A percentile compares a stretch with the other conserved stretches of the same genome.
Evolutionary conservation across 306 rosid species (phyloP).

Genomic region (Gastrolobium villosum): DNA sequence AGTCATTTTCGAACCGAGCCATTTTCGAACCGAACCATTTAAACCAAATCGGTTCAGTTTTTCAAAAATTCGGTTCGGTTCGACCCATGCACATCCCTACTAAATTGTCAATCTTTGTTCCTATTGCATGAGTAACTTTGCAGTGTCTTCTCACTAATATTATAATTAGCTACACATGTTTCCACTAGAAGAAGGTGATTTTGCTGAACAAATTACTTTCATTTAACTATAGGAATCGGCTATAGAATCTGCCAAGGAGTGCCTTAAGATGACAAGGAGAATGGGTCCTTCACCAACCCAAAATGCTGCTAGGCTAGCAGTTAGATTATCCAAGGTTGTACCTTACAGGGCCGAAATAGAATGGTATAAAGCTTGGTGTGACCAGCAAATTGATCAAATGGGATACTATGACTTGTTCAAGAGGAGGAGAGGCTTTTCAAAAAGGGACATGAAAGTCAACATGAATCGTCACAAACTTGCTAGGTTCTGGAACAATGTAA

Average conservation of each 20-base stretch:
- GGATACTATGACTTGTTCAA: constrained; percentile 86
- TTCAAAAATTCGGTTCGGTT: no score
- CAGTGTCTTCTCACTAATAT: background rate
- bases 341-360: constrained; percentile 77
- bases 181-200: constrained; percentile 25
- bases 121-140: constrained; percentile 2
- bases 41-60: no score
- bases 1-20: no score
- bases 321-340: constrained; percentile 57
- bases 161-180: background rate
- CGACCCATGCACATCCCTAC: no score
- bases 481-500: constrained; percentile 66
- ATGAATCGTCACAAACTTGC: constrained; percentile 75
- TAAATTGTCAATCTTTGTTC: constrained; percentile 19
- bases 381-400: constrained; percentile 58
- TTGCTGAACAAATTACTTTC: constrained; percentile 2
- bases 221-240: constrained; percentile 57
- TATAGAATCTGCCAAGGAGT: constrained; percentile 55
- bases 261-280: constrained; percentile 66
- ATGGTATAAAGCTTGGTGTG: constrained; percentile 73
- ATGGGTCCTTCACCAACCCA: constrained; percentile 63
- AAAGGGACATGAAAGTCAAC: constrained; percentile 61
- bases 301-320: constrained; percentile 63
- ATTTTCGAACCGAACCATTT: no score
- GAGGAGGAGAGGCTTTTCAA: constrained; percentile 52